Conservation (phyloP, 768 basidiomycete species). For the Trametes sanguinea region DNA sequence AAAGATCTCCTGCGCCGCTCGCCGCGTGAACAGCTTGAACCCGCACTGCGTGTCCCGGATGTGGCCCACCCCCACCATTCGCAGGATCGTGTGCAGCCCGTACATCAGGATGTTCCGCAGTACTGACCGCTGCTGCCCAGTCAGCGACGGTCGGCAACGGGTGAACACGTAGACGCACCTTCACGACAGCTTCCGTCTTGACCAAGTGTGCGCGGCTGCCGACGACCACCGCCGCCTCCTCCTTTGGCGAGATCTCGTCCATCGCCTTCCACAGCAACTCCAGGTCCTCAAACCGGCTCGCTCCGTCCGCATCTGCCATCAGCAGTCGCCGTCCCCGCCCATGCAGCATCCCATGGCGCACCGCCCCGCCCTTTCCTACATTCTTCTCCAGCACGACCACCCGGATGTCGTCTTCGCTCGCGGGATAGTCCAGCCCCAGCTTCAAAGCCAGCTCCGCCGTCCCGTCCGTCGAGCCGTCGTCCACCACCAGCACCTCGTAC, state of each 20-base stretch:
- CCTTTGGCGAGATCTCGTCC: conserved; percentile 52
- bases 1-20: conserved; percentile 80
- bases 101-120: conserved; percentile 94
- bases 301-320: conserved; percentile 95
- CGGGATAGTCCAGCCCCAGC: conserved; percentile 56
- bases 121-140: conserved; percentile 66
- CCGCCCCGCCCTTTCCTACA: conserved; percentile 90
- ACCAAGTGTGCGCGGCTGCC: conserved; percentile 94
- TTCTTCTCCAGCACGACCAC: conserved; percentile 80
- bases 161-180: conserved; percentile 49
- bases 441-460: conserved; percentile 67
- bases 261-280: conserved; percentile 77
- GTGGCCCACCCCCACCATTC: conserved; percentile 85
- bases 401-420: conserved; percentile 56
- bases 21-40: conserved; percentile 92
- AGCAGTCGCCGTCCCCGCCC: conserved; percentile 75
- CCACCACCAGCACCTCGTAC: conserved; percentile 84
- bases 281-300: conserved; percentile 84
- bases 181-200: conserved; percentile 89
- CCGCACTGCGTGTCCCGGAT: conserved; percentile 96
- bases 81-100: conserved; percentile 85
- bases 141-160: neutral
- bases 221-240: conserved; percentile 64
- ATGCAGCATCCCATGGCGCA: conserved; percentile 88
- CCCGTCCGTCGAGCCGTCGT: conserved; percentile 84